Base-by-base conservation (phyloP, 2,329 filamentous ascomycete genomes). In the Pyrenochaeta sp. region DNA sequence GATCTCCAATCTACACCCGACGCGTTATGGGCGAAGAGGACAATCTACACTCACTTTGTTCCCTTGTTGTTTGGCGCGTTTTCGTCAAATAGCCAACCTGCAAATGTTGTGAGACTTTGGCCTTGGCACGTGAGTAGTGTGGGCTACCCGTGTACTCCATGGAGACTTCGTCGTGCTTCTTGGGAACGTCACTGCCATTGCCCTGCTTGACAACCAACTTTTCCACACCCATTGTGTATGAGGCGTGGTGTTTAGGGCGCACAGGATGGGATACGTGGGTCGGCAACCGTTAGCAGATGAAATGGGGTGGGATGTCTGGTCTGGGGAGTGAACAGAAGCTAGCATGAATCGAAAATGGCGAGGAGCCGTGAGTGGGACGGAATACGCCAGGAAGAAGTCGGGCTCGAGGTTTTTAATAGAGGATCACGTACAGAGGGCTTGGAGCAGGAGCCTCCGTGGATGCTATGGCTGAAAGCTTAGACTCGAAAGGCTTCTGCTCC, bases 91-190 rank as follows among this genome's bases (percentile, higher is more conserved):
- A 98, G 83, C 79, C 82, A 97, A 68, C 95, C 72, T 73, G 31
- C 7, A 33, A 30, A 2, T 29, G 3, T 29, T 12, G 52, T 69
- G n/a, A 66, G 65, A 59, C 36, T 7, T 30, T 42, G 27, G 20
- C 18, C 9, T 41, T 20, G 3, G 5, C 21, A 44, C 11, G 29
- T 31, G n/a, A 43, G 29, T 15, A 15, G 6, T 17, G 27, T 11
- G 36, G 50, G 39, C 41, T 67, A 73, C 72, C 95, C 36, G 90
- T 95, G 84, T 98, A 98, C 79, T 95, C 87, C 73, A 98, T 96
- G 71, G 85, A 86, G 71, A 98, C 91, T 21, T 79, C 85, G 75
- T 97, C 87, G 63, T 91, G 90, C 14, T 72, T 68, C 62, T 78
- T 72, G 52, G 94, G 90, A 61, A 77, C 81, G 68, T 86, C 75